These are phyloP conservation scores for Nigrospora sphaerica DNA, from an alignment of 2,329 filamentous ascomycete genomes.

Conservation along the genomic window DNA sequence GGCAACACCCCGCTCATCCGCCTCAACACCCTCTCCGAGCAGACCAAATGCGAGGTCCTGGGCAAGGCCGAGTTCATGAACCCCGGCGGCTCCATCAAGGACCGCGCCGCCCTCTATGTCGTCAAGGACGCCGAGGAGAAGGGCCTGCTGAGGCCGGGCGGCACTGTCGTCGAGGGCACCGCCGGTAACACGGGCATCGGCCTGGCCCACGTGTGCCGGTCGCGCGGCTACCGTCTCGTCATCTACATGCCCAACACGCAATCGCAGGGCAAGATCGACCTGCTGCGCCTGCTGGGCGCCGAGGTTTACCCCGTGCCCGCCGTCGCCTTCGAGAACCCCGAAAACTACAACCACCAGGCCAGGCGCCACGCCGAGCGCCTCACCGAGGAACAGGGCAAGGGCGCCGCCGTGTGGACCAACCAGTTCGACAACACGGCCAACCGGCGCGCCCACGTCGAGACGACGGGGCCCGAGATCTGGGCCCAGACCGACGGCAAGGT, in stretches of 20 bases:
- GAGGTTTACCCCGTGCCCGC: slow-evolving; percentile 95
- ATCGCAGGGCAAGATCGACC: slow-evolving; percentile 94
- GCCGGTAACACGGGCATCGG: slow-evolving; percentile 98
- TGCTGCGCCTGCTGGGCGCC: slow-evolving; percentile 82
- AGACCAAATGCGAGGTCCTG: slow-evolving; percentile 89
- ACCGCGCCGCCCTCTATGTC: slow-evolving; percentile 89
- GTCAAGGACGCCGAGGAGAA: slow-evolving; percentile 89
- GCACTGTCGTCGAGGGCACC: slow-evolving; percentile 94
- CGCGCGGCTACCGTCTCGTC: slow-evolving; percentile 85
- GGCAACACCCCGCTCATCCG: slow-evolving; percentile 94
- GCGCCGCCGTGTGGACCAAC: slow-evolving; percentile 85
- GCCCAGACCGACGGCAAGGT: slow-evolving; percentile 77
- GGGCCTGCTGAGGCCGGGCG: slow-evolving; percentile 74
- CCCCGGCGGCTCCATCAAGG: slow-evolving; percentile 92
- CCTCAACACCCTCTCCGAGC: slow-evolving; percentile 76
- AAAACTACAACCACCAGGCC: slow-evolving; percentile 98
- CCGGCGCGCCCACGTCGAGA: slow-evolving; percentile 88
- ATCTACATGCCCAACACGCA: slow-evolving; percentile 99
- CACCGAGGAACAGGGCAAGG: slow-evolving; percentile 46
- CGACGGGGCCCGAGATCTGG: slow-evolving; percentile 97
- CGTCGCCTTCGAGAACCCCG: slow-evolving; percentile 87
- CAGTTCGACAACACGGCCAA: slow-evolving; percentile 98
- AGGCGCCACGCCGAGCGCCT: slow-evolving; percentile 77
- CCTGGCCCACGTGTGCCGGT: slow-evolving; percentile 90
- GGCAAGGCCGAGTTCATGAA: slow-evolving; percentile 99